Conservation (phyloP, 2,329 filamentous ascomycete genomes). For the Fusarium cicatricum region DNA sequence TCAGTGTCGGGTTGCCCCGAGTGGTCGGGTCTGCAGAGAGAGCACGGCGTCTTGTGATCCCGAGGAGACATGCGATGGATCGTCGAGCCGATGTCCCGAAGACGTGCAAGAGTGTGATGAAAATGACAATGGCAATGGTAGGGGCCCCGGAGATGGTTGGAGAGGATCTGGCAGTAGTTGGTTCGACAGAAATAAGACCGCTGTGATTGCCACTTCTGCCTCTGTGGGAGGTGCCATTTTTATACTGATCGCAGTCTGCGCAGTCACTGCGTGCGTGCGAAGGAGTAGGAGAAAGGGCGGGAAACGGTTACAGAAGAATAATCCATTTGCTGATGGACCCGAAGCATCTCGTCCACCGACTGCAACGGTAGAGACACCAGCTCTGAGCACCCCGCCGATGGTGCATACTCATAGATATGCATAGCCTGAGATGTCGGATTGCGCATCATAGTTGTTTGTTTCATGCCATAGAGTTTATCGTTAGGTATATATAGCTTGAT, state of each 20-base stretch:
- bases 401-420: conserved; percentile 25
- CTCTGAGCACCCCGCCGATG: conserved; percentile 5
- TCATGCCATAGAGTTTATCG: background rate
- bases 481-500: too few species aligned
- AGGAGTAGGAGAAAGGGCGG: background rate
- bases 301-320: conserved; percentile 5
- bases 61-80: conserved; percentile 20
- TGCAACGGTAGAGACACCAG: background rate
- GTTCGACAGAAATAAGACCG: conserved; percentile 28
- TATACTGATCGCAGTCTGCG: background rate
- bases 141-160: too few species aligned
- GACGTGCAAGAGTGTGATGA: background rate
- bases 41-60: conserved; percentile 18
- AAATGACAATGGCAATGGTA: background rate
- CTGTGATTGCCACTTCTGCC: conserved; percentile 15
- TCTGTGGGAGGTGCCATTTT: conserved; percentile 22
- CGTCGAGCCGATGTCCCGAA: conserved; percentile 14
- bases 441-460: too few species aligned
- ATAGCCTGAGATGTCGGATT: conserved; percentile 4
- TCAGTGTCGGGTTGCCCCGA: conserved; percentile 8
- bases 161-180: conserved; percentile 3
- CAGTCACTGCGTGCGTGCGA: conserved; percentile 5
- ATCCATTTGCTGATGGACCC: background rate
- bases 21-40: conserved; percentile 6
- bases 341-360: background rate